Percentiles rank a stretch among this genome's conserved stretches.
Evolutionary conservation across 176 grass and related monocot genomes (phyloP).

Genomic region (Zizania latifolia): DNA sequence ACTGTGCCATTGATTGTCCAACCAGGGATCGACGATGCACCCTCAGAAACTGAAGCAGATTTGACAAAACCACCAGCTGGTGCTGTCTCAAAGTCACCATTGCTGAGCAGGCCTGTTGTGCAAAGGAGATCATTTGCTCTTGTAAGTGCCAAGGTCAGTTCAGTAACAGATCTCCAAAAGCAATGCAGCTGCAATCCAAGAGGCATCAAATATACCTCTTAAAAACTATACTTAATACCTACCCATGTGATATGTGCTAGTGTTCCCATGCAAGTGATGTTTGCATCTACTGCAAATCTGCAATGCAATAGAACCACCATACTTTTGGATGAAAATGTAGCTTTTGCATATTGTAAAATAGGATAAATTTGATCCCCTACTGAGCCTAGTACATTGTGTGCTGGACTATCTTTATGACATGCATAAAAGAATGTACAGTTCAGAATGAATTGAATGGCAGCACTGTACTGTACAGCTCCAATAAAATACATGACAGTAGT

Average conservation of each 20-base stretch:
- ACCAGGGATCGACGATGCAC: constrained; percentile 51
- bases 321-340: background rate
- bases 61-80: constrained; percentile 66
- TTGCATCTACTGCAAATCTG: background rate
- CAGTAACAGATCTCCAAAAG: background rate
- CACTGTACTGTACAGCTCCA: background rate
- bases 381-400: background rate
- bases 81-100: constrained; percentile 81
- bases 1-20: constrained; percentile 96
- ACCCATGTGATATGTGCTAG: background rate
- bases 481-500: background rate
- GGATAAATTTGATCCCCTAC: background rate
- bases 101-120: constrained; percentile 69
- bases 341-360: background rate
- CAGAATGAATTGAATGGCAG: background rate
- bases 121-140: constrained; percentile 1
- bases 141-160: background rate
- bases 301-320: constrained; percentile 1
- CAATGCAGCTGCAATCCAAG: background rate
- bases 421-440: background rate
- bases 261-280: background rate
- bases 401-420: constrained; percentile 4
- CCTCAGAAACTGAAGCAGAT: constrained; percentile 53
- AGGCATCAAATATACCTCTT: background rate
- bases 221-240: background rate